These are phyloP conservation scores for Eragrostis tef DNA, from an alignment of 202 grass and related monocot species.

Conservation along the genomic window DNA sequence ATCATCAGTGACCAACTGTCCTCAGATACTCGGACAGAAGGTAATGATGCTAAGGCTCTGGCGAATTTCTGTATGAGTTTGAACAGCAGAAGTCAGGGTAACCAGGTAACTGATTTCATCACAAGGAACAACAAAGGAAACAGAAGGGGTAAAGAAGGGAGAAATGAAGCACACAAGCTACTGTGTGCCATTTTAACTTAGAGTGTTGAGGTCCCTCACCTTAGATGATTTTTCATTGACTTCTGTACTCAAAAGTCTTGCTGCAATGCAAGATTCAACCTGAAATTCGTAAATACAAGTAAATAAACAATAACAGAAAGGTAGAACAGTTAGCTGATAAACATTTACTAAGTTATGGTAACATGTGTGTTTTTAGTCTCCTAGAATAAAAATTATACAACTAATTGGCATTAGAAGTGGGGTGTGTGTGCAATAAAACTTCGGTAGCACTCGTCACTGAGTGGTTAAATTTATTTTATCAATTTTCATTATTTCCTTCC, in stretches of 20 bases:
- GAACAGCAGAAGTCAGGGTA: conserved; percentile 13
- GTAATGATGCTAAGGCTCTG: conserved; percentile 72
- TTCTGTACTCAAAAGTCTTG: conserved; percentile 61
- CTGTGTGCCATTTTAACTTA: conserved; percentile 23
- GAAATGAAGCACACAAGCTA: background rate
- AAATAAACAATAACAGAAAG: background rate
- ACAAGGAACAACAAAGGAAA: conserved; percentile 30
- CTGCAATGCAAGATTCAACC: conserved; percentile 74
- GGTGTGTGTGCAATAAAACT: background rate
- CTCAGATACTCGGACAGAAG: conserved; percentile 65
- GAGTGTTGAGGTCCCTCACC: conserved; percentile 52
- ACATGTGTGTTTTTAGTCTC: background rate
- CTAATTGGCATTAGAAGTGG: background rate
- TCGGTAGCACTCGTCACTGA: background rate
- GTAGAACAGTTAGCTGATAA: conserved; percentile 16
- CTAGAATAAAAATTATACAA: background rate
- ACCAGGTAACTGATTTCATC: background rate
- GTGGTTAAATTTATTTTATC: background rate
- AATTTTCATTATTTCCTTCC: background rate
- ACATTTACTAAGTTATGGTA: background rate
- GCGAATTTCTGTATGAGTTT: conserved; percentile 61
- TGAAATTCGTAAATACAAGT: conserved; percentile 53
- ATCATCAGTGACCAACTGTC: conserved; percentile 81
- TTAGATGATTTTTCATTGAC: conserved; percentile 61
- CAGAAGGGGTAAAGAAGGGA: background rate